Conservation (phyloP, 352 stramenopile species). For the Pythium graminicola region DNA sequence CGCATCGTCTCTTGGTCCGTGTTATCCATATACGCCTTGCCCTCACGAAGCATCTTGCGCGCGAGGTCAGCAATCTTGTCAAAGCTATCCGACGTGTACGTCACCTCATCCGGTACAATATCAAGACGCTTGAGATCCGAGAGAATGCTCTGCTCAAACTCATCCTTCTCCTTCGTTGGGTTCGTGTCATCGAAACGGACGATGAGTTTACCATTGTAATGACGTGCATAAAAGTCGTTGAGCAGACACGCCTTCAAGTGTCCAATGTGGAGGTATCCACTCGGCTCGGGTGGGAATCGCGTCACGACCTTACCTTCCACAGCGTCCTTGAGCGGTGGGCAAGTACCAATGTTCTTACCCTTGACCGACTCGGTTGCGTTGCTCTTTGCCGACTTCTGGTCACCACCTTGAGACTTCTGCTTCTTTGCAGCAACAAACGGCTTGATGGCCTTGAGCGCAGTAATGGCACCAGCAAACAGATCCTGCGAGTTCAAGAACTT, state of each 20-base stretch:
- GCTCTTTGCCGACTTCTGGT: conserved; percentile 22
- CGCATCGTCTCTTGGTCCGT: conserved; percentile 97
- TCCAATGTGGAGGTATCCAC: conserved; percentile 98
- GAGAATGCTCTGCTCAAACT: conserved; percentile 97
- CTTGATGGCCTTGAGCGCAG: conserved; percentile 48
- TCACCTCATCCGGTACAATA: conserved; percentile 74
- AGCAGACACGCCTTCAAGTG: conserved; percentile 99
- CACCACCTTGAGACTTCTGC: conserved; percentile 11
- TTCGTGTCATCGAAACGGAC: conserved; percentile 99
- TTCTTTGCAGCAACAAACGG: conserved; percentile 16
- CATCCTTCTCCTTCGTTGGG: conserved; percentile 99
- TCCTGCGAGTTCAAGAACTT: conserved; percentile 48
- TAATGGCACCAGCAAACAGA: conserved; percentile 47
- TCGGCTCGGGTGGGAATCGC: conserved; percentile 98
- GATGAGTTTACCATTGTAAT: conserved; percentile 97
- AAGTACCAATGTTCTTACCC: conserved; percentile 86
- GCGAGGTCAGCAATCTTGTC: conserved; percentile 92
- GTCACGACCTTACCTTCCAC: conserved; percentile 95
- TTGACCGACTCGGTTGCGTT: conserved; percentile 37
- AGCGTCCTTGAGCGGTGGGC: conserved; percentile 91
- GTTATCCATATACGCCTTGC: conserved; percentile 99
- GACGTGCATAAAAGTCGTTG: conserved; percentile 99
- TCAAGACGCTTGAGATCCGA: conserved; percentile 84
- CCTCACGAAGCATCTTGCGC: conserved; percentile 91
- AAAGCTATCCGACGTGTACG: conserved; percentile 99